Conservation (phyloP, 2,329 filamentous ascomycete genomes). For the Metarhizium brunneum region DNA sequence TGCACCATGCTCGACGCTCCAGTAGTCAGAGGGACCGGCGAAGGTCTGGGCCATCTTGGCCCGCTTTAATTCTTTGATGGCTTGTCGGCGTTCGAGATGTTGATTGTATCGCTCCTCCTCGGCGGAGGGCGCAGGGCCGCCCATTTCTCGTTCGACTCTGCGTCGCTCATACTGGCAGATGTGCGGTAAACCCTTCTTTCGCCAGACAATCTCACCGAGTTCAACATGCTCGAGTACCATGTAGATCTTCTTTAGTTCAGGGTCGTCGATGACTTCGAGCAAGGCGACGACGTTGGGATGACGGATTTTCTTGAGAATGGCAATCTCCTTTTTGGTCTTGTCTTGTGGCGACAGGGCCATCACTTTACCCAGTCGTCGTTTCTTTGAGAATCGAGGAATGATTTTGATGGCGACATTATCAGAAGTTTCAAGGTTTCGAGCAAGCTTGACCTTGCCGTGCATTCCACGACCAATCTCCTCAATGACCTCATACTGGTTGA, state of each 20-base stretch:
- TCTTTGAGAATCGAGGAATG: constrained; percentile 90
- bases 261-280: constrained; percentile 95
- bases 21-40: constrained; percentile 53
- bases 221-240: constrained; percentile 95
- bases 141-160: constrained; percentile 65
- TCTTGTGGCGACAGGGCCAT: constrained; percentile 55
- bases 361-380: constrained; percentile 79
- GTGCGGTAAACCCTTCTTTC: constrained; percentile 75
- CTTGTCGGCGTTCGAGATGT: constrained; percentile 48
- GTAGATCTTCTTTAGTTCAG: constrained; percentile 94
- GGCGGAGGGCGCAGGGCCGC: constrained; percentile 45
- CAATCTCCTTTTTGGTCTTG: constrained; percentile 91
- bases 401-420: constrained; percentile 96
- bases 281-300: constrained; percentile 96
- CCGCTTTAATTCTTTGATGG: constrained; percentile 47
- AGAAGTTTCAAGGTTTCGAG: constrained; percentile 65
- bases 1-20: constrained; percentile 76
- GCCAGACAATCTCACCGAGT: constrained; percentile 88
- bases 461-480: constrained; percentile 93
- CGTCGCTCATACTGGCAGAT: constrained; percentile 76
- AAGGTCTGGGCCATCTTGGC: constrained; percentile 42
- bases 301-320: constrained; percentile 95
- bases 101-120: constrained; percentile 54
- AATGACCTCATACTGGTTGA: constrained; percentile 97
- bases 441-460: constrained; percentile 96